phyloP scores from a whole-genome alignment of 2,329 filamentous ascomycete genomes.

The Pyrenophora tritici-repentis region DNA sequence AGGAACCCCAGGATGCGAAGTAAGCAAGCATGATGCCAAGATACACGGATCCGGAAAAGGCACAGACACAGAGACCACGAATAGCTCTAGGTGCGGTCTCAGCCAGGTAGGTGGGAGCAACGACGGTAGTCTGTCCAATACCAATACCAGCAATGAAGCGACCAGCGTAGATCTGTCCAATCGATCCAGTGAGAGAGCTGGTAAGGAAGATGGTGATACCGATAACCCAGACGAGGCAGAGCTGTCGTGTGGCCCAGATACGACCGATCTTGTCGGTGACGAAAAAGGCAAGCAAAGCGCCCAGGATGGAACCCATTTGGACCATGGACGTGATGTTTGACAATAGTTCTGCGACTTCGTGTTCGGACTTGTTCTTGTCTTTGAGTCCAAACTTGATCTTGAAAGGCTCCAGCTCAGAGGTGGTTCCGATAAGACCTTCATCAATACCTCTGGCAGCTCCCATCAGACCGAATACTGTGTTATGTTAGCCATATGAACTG shows the following conservation, averaged over 20 bases:
- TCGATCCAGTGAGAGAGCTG: conserved; percentile 41
- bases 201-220: conserved; percentile 51
- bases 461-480: conserved; percentile 67
- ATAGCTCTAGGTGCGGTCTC: conserved; percentile 72
- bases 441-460: conserved; percentile 80
- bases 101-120: conserved; percentile 73
- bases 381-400: conserved; percentile 45
- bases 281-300: conserved; percentile 66
- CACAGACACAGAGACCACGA: conserved; percentile 73
- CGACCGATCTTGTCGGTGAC: conserved; percentile 53
- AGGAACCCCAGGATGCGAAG: conserved; percentile 67
- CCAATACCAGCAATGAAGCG: conserved; percentile 70
- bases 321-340: conserved; percentile 81
- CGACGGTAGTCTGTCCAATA: conserved; percentile 69
- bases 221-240: conserved; percentile 49
- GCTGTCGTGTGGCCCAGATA: conserved; percentile 50
- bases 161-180: conserved; percentile 64
- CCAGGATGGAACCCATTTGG: conserved; percentile 75
- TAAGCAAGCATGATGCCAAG: conserved; percentile 79
- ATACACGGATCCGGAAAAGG: conserved; percentile 74
- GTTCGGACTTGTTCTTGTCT: conserved; percentile 32
- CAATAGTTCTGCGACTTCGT: conserved; percentile 42
- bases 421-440: conserved; percentile 76
- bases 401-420: conserved; percentile 52
- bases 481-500: conserved; percentile 10